Conservation (phyloP, 2,329 filamentous ascomycete species). For the Colletotrichum sp. region DNA sequence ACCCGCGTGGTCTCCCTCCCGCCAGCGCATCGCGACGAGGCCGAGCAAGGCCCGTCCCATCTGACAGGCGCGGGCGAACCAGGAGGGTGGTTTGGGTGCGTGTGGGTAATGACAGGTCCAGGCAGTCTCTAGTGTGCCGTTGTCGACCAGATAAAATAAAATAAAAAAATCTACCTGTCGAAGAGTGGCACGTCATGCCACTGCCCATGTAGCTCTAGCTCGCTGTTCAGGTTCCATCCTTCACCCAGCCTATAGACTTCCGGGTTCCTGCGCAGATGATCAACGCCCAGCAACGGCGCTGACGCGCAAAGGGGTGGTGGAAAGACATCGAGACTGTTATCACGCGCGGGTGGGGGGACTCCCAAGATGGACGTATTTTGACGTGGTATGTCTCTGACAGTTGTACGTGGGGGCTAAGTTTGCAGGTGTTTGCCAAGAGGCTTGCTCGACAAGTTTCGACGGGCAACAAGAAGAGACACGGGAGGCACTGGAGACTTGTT, state of each 20-base stretch:
- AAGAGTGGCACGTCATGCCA: conserved; percentile 10
- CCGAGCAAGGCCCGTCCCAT: conserved; percentile 18
- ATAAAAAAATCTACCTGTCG: neutral
- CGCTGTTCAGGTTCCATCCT: neutral
- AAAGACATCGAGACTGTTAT: neutral
- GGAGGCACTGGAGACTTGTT: neutral
- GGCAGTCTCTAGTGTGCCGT: neutral
- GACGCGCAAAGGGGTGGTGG: neutral
- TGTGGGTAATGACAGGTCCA: neutral
- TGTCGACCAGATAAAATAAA: neutral
- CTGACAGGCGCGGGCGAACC: conserved; percentile 8
- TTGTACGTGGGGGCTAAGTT: neutral
- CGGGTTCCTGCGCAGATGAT: conserved; percentile 37
- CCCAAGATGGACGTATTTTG: neutral
- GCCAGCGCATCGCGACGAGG: conserved; percentile 18
- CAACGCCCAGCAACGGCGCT: conserved; percentile 14
- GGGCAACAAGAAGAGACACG: neutral
- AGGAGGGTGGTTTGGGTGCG: neutral
- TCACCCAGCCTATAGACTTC: conserved; percentile 8
- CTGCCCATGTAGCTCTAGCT: neutral
- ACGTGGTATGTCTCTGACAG: conserved; percentile 1
- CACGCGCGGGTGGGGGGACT: conserved; percentile 1
- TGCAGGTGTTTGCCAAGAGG: neutral
- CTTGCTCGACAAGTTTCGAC: neutral
- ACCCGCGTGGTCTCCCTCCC: neutral